Evolutionary conservation across 352 stramenopile species (phyloP).

Genomic region (Phytophthora pluvialis): DNA sequence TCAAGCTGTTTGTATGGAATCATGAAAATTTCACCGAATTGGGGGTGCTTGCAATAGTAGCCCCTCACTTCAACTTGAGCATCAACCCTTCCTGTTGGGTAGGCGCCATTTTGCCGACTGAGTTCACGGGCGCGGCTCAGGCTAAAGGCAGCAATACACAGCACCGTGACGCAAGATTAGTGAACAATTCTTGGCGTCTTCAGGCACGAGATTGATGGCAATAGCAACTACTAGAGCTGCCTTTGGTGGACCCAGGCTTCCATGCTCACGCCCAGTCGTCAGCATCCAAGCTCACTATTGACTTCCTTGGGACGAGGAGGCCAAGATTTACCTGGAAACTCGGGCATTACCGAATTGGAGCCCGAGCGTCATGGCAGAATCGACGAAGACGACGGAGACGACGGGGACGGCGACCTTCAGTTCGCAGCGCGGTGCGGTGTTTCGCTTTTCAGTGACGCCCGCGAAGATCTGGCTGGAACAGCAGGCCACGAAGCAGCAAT

Average conservation of each 20-base stretch:
- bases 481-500: constrained; percentile 30
- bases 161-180: no score
- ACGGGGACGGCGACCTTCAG: constrained; percentile 26
- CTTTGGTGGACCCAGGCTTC: no score
- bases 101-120: constrained; percentile 45
- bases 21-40: no score
- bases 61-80: no score
- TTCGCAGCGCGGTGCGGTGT: constrained; percentile 23
- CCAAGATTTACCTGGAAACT: no score
- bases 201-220: no score
- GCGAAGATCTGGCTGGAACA: constrained; percentile 30
- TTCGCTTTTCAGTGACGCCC: constrained; percentile 23
- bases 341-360: constrained; percentile 19
- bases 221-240: no score
- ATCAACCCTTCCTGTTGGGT: constrained; percentile 29
- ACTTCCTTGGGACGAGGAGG: constrained; percentile 14
- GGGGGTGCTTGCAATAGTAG: no score
- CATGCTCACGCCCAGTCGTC: constrained; percentile 18
- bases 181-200: not conserved
- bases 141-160: not conserved
- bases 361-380: not conserved
- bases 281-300: constrained; percentile 11
- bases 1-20: no score
- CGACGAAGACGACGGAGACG: constrained; percentile 15
- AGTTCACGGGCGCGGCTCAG: not conserved